Conservation (phyloP, 768 basidiomycete species). For the Rubroboletus satanas region DNA sequence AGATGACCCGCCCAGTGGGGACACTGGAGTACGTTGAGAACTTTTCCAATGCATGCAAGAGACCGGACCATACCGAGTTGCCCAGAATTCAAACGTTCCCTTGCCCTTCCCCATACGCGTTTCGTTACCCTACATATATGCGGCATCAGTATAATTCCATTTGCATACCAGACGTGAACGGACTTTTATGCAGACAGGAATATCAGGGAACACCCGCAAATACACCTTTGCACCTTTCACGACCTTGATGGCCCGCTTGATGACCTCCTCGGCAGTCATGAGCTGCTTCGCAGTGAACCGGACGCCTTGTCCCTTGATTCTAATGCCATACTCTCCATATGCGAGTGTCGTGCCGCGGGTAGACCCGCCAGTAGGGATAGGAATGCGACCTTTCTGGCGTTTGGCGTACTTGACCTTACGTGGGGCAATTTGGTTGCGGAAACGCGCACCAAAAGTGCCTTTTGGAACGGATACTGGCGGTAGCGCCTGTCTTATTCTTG, state of each 20-base stretch:
- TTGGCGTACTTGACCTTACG: slow-evolving; percentile 79
- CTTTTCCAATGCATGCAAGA: background rate
- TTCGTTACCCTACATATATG: slow-evolving; percentile 74
- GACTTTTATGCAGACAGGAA: slow-evolving; percentile 96
- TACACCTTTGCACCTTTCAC: slow-evolving; percentile 87
- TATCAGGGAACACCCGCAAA: slow-evolving; percentile 91
- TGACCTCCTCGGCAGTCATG: slow-evolving; percentile 77
- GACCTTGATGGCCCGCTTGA: slow-evolving; percentile 84
- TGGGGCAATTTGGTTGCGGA: slow-evolving; percentile 71
- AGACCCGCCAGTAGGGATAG: slow-evolving; percentile 85
- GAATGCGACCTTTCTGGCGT: slow-evolving; percentile 86
- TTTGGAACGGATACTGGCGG: slow-evolving; percentile 10
- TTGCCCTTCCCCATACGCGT: slow-evolving; percentile 99
- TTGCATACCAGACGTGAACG: slow-evolving; percentile 9
- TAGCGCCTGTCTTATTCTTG: slow-evolving; percentile 10
- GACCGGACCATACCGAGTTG: slow-evolving; percentile 61
- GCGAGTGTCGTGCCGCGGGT: slow-evolving; percentile 90
- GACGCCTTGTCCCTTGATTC: slow-evolving; percentile 78
- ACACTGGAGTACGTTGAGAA: slow-evolving; percentile 48
- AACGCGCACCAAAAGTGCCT: slow-evolving; percentile 25
- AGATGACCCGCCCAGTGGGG: slow-evolving; percentile 83
- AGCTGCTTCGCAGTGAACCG: slow-evolving; percentile 89
- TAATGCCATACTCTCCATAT: slow-evolving; percentile 88
- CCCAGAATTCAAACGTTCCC: slow-evolving; percentile 97
- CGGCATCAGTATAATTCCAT: background rate